phyloP scores from a whole-genome alignment of 371 early-diverging fungal genomes.

The Umbelopsis sp. region DNA sequence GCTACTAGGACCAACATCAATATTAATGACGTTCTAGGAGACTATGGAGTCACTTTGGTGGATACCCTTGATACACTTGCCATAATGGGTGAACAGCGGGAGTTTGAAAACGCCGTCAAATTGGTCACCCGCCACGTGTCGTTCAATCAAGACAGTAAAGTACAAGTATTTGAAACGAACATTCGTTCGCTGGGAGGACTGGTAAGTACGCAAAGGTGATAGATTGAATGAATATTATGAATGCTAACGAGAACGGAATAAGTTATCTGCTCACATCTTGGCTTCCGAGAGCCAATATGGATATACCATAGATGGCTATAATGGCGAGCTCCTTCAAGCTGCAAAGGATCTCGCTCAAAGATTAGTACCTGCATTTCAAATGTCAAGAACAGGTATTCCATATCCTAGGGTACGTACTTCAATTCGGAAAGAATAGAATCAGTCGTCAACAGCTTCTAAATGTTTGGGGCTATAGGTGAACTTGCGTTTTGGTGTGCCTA shows the following conservation, averaged over 20 bases:
- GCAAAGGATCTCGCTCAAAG: conserved; percentile 86
- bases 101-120: conserved; percentile 76
- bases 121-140: conserved; percentile 66
- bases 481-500: conserved; percentile 72
- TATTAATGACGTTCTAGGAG: conserved; percentile 91
- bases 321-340: conserved; percentile 74
- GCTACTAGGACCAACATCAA: conserved; percentile 56
- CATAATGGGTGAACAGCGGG: conserved; percentile 67
- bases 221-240: not conserved
- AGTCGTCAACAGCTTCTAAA: not conserved
- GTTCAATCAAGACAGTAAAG: conserved; percentile 84
- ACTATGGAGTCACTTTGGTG: conserved; percentile 88
- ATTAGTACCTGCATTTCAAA: conserved; percentile 88
- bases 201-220: conserved; percentile 33
- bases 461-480: conserved; percentile 60
- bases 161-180: conserved; percentile 94
- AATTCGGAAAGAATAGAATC: not conserved
- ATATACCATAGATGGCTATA: conserved; percentile 60
- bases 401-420: conserved; percentile 71
- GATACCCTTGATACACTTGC: conserved; percentile 90
- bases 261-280: conserved; percentile 87
- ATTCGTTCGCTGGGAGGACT: conserved; percentile 92
- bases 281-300: conserved; percentile 74
- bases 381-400: conserved; percentile 85
- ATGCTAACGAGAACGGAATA: not conserved